Evolutionary conservation across 2,329 filamentous ascomycete genomes (phyloP), one percentile per base, ranked within the genome.

Genomic region (Colletotrichum paranaense): DNA sequence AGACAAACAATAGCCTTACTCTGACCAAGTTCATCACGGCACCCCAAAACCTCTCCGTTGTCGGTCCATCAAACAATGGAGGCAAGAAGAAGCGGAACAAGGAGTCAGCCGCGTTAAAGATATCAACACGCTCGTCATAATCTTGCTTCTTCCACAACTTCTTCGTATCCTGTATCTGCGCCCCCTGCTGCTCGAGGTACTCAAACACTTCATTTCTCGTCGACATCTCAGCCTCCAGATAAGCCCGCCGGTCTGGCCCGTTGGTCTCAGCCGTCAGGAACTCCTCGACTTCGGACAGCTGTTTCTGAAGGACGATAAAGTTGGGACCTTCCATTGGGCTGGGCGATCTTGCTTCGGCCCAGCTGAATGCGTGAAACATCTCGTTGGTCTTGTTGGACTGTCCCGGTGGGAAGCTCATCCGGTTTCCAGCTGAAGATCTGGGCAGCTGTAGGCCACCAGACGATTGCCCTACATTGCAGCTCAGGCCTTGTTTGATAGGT

Each of bases 21-120:
- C 68, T 56, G 5, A 83, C 72, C 5, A 82, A 28, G 2, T 65
- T 71, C 68, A 77, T 77, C 0, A 85, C 52, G n/a, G 85, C 82
- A 1, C 84, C 86, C 86, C 85, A 88, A 66, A 82, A 87, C 67
- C 85, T 86, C 5, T 74, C 71, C 1, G 79, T 79, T 3, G 84
- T 87, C 0, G 84, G 81, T 0, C 81, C 82, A 9, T 81, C 76
- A 26, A 81, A 81, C 1, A 77, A 70, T 0, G 75, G 49, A 0
- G 86, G 85, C 8, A 87, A 77, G 69, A 87, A 88, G 49, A 87
- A 82, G 8, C 78, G 77, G 72, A 85, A 86, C 1, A 86, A 42
- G 2, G 78, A 72, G 46, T 86, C 82, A 1, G 82, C 81, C 35
- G 80, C 80, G 69, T 86, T 86, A 67, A 85, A 82, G 1, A 87